phyloP scores from a whole-genome alignment of 345 rosid species.

The Luvunga scandens region DNA sequence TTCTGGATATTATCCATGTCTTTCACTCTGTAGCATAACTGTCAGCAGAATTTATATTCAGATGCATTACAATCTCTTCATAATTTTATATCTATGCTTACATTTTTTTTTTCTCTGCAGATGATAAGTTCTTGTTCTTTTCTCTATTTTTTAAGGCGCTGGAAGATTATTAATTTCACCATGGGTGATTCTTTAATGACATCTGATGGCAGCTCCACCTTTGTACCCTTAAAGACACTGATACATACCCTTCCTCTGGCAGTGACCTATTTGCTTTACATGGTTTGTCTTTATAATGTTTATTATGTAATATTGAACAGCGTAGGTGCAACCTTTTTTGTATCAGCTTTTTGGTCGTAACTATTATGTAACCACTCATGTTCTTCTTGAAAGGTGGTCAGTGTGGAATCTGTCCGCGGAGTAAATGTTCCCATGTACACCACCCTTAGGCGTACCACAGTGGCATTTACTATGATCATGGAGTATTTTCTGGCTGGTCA shows the following conservation, averaged over 20 bases:
- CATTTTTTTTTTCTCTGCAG: constrained; percentile 26
- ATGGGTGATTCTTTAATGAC: constrained; percentile 47
- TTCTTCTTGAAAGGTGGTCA: constrained; percentile 68
- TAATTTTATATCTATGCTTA: neutral
- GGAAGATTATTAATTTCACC: constrained; percentile 65
- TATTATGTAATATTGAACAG: neutral
- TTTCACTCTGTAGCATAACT: neutral
- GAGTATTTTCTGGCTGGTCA: constrained; percentile 83
- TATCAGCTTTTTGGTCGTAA: neutral
- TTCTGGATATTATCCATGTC: neutral
- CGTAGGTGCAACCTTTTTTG: neutral
- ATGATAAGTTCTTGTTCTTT: constrained; percentile 76
- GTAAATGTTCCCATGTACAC: constrained; percentile 99
- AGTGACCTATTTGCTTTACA: constrained; percentile 77
- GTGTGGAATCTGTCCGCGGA: constrained; percentile 94
- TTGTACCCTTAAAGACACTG: constrained; percentile 72
- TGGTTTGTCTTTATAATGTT: constrained; percentile 47
- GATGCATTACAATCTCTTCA: neutral
- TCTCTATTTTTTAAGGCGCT: constrained; percentile 63
- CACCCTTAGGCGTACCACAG: constrained; percentile 92
- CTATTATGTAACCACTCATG: constrained; percentile 14
- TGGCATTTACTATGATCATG: constrained; percentile 88
- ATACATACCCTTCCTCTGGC: constrained; percentile 77
- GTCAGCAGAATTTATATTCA: neutral
- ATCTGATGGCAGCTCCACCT: constrained; percentile 43